Evolutionary conservation across 139 green algal species (phyloP).

Genomic region (Picochlorum sp.): DNA sequence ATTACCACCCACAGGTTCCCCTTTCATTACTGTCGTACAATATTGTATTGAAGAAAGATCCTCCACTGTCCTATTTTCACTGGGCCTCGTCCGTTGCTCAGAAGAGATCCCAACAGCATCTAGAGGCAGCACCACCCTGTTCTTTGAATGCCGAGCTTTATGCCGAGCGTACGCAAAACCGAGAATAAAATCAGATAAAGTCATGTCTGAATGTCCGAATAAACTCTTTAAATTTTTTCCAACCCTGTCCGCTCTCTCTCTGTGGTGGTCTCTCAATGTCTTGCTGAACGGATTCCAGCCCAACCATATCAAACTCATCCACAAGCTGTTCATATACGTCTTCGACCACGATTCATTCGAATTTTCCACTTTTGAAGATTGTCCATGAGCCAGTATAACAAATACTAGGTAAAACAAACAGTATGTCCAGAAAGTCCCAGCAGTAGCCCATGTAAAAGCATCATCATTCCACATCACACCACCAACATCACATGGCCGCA

Average conservation of each 20-base stretch:
- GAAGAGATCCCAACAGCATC: not conserved
- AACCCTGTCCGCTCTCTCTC: not conserved
- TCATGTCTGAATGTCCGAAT: constrained; percentile 7
- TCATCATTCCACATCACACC: constrained; percentile 4
- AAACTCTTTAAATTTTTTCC: not conserved
- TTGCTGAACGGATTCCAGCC: not conserved
- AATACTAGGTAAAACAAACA: constrained; percentile 1
- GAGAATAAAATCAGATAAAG: not conserved
- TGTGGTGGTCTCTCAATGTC: not conserved
- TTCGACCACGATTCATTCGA: not conserved
- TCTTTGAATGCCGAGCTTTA: not conserved
- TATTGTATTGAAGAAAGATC: too few species aligned
- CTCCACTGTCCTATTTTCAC: too few species aligned
- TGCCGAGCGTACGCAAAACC: not conserved
- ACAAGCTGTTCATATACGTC: not conserved
- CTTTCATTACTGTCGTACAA: not conserved
- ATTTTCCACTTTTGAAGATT: not conserved
- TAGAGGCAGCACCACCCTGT: not conserved
- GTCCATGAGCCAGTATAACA: not conserved
- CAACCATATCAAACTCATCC: not conserved
- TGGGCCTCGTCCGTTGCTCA: not conserved
- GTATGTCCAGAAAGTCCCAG: not conserved
- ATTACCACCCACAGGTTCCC: not conserved
- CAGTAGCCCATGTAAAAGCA: constrained; percentile 1
- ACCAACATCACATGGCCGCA: constrained; percentile 18